Evolutionary conservation across 176 grass and related monocot species (phyloP).

Genomic region (Triticum urartu): DNA sequence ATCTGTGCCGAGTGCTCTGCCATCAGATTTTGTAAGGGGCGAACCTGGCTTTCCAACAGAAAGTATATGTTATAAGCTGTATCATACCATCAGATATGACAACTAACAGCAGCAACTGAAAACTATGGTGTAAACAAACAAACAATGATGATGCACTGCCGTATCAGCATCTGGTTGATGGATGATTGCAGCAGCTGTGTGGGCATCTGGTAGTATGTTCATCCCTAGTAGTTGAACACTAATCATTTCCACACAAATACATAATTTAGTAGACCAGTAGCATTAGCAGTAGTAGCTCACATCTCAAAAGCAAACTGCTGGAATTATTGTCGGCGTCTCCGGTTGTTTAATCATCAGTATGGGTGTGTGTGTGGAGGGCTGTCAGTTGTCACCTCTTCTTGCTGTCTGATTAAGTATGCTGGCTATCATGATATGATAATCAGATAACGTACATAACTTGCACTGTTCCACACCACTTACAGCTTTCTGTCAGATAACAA

Average conservation of each 20-base stretch:
- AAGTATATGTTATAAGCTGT: not conserved
- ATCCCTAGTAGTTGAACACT: constrained; percentile 11
- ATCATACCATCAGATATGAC: constrained; percentile 25
- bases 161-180: constrained; percentile 23
- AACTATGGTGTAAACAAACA: constrained; percentile 15
- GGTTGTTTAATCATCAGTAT: constrained; percentile 21
- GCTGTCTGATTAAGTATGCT: not conserved
- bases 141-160: not conserved
- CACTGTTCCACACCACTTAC: not conserved
- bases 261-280: not conserved
- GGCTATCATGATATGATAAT: not conserved
- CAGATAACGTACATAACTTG: not conserved
- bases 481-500: not conserved
- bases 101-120: constrained; percentile 2
- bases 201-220: not conserved
- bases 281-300: not conserved
- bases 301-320: constrained; percentile 39
- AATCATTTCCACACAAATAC: constrained; percentile 28
- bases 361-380: not conserved
- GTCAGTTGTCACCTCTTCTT: constrained; percentile 31
- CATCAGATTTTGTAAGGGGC: not conserved
- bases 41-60: constrained; percentile 7
- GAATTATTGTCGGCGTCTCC: constrained; percentile 28
- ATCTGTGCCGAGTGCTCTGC: constrained; percentile 2
- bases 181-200: constrained; percentile 46